These are phyloP conservation scores for Pichia sp. DNA, from an alignment of 1,139 yeast species.

Conservation along the genomic window DNA sequence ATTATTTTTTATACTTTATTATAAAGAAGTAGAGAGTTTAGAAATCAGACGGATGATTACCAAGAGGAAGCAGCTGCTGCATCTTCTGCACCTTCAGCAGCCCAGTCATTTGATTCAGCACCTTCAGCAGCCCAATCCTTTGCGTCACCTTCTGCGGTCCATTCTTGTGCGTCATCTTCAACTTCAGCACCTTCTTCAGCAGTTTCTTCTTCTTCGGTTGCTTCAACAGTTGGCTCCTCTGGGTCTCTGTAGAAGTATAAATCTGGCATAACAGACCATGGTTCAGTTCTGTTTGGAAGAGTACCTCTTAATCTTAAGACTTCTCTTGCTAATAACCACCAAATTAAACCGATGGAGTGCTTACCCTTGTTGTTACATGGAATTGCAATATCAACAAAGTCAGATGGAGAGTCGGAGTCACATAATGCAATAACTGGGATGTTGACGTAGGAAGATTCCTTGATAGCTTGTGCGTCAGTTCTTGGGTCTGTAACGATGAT, in stretches of 20 bases:
- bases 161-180: slow-evolving; percentile 61
- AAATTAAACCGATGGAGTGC: slow-evolving; percentile 99
- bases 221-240: slow-evolving; percentile 92
- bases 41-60: slow-evolving; percentile 19
- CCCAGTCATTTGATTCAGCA: slow-evolving; percentile 36
- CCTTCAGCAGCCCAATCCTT: slow-evolving; percentile 69
- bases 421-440: slow-evolving; percentile 99
- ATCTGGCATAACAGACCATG: slow-evolving; percentile 99
- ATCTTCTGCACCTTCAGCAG: slow-evolving; percentile 30
- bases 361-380: slow-evolving; percentile 99
- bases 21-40: slow-evolving; percentile 7
- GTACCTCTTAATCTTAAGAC: slow-evolving; percentile 99
- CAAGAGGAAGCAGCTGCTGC: slow-evolving; percentile 29
- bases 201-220: slow-evolving; percentile 52
- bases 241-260: slow-evolving; percentile 99
- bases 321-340: slow-evolving; percentile 99
- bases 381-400: slow-evolving; percentile 98
- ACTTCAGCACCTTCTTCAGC: slow-evolving; percentile 57
- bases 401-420: slow-evolving; percentile 98
- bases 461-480: slow-evolving; percentile 99
- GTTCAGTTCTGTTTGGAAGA: slow-evolving; percentile 92
- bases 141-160: slow-evolving; percentile 36
- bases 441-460: slow-evolving; percentile 99
- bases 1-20: slow-evolving; percentile 11
- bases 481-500: slow-evolving; percentile 99